These are phyloP conservation scores for Jaltomata sinuosa DNA, from an alignment of 257 asterid species.

Conservation along the genomic window DNA sequence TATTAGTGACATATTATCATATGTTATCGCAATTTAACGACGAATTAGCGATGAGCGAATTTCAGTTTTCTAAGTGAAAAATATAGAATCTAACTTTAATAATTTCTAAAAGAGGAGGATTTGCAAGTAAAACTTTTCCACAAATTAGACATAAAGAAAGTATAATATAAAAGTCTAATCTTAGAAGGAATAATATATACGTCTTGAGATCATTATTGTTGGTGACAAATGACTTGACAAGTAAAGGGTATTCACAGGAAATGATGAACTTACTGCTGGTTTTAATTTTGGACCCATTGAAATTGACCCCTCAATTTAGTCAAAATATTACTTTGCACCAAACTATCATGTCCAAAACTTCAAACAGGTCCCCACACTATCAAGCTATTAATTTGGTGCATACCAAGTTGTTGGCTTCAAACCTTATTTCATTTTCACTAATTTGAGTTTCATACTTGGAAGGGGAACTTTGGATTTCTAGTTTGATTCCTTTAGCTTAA, in stretches of 20 bases:
- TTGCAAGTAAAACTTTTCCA: not conserved
- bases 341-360: conserved; percentile 3
- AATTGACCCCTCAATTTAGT: conserved; percentile 8
- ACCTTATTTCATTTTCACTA: not conserved
- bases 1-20: not conserved
- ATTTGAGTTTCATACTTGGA: conserved; percentile 3
- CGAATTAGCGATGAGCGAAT: not conserved
- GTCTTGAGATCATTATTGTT: conserved; percentile 1
- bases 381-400: not conserved
- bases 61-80: not conserved
- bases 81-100: not conserved
- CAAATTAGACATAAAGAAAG: not conserved
- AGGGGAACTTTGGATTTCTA: not conserved
- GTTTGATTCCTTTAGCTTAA: not conserved
- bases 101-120: not conserved
- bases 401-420: conserved; percentile 1
- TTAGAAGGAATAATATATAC: not conserved
- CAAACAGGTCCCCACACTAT: conserved; percentile 21
- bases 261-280: not conserved
- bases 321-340: conserved; percentile 19
- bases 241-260: not conserved
- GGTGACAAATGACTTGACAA: conserved; percentile 7
- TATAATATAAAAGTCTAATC: not conserved
- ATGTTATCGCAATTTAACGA: not conserved
- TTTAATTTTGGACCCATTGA: conserved; percentile 12